Evolutionary conservation across 331 rosid species (phyloP).

Genomic region (Telfairia occidentalis): DNA sequence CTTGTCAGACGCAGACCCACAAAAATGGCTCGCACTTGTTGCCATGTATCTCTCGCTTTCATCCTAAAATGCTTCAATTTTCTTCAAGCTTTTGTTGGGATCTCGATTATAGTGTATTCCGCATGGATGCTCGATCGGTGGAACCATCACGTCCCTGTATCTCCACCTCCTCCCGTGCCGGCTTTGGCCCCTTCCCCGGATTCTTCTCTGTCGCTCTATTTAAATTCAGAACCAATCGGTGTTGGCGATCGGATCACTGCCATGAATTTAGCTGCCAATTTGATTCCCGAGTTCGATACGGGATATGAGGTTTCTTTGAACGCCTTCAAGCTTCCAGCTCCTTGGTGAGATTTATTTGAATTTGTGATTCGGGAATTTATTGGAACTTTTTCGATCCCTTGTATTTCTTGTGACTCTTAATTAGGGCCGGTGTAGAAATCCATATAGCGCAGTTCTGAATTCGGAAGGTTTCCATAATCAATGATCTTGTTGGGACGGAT

Average conservation of each 20-base stretch:
- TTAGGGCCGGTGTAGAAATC: neutral
- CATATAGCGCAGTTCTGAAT: neutral
- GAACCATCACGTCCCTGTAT: conserved; percentile 40
- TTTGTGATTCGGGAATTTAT: neutral
- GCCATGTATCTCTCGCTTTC: conserved; percentile 64
- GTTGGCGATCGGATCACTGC: conserved; percentile 19
- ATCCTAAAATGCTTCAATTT: conserved; percentile 59
- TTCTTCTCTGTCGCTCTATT: conserved; percentile 16
- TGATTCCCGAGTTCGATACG: conserved; percentile 24
- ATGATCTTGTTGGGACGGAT: neutral
- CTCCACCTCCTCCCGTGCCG: conserved; percentile 23
- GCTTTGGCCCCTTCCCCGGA: conserved; percentile 31
- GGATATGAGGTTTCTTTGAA: conserved; percentile 21
- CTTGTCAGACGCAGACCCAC: neutral
- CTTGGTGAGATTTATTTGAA: conserved; percentile 40
- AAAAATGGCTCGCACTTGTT: conserved; percentile 48
- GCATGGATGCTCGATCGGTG: conserved; percentile 79
- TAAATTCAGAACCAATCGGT: conserved; percentile 12
- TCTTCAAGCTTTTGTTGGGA: conserved; percentile 76
- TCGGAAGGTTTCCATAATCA: neutral
- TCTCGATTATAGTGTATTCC: conserved; percentile 64
- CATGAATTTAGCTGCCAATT: conserved; percentile 14
- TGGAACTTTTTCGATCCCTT: neutral
- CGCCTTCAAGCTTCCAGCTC: conserved; percentile 58
- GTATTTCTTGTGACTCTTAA: neutral